These are phyloP conservation scores for Crepidotus variabilis DNA, from an alignment of 768 basidiomycete species.

Conservation along the genomic window DNA sequence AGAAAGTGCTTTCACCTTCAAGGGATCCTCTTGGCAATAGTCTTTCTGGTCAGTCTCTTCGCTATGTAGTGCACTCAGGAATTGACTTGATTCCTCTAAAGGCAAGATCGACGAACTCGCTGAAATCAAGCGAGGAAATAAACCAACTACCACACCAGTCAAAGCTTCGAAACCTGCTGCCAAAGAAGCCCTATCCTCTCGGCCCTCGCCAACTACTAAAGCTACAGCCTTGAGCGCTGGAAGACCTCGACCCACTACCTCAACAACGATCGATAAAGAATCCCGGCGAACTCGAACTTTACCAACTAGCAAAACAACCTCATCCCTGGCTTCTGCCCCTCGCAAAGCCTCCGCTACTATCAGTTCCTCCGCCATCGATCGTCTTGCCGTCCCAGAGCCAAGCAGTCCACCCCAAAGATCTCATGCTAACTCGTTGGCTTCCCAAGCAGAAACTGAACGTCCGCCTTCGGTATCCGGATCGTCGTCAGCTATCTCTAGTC, in stretches of 20 bases:
- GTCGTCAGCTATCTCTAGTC: constrained; percentile 9
- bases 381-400: constrained; percentile 9
- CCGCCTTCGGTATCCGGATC: neutral
- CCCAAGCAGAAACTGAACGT: constrained; percentile 16
- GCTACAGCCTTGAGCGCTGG: neutral
- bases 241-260: constrained; percentile 7
- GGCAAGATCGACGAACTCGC: constrained; percentile 9
- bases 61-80: constrained; percentile 3
- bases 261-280: constrained; percentile 15
- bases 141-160: constrained; percentile 10
- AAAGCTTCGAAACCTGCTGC: constrained; percentile 4
- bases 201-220: constrained; percentile 1
- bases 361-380: constrained; percentile 13
- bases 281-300: constrained; percentile 26
- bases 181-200: neutral
- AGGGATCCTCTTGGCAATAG: constrained; percentile 37
- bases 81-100: too few species aligned
- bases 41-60: constrained; percentile 23
- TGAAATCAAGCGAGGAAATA: constrained; percentile 6
- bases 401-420: constrained; percentile 13
- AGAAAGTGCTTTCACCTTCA: constrained; percentile 35
- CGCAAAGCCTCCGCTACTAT: constrained; percentile 19
- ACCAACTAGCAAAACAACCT: constrained; percentile 11
- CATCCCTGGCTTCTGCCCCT: constrained; percentile 11
- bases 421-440: constrained; percentile 25